Evolutionary conservation across 2,329 filamentous ascomycete genomes (phyloP), one percentile per base, ranked within the genome.

Genomic region (Paracorniculantispora psalliotae): DNA sequence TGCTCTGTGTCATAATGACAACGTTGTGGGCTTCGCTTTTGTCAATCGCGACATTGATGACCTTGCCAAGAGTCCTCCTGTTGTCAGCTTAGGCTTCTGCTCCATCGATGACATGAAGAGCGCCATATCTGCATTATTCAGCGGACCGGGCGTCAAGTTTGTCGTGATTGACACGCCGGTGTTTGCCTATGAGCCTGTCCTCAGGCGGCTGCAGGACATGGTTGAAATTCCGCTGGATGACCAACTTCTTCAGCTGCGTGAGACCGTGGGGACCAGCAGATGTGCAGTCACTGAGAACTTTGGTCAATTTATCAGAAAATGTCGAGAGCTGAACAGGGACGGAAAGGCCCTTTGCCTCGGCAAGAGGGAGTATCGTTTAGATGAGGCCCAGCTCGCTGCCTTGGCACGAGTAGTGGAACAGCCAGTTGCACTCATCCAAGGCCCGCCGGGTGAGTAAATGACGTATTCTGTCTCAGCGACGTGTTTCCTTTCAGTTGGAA

Each of bases 181-280:
- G 0, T 91, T 90, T 66, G 84, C 87, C 0, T 90, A 85, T 58
- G 84, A 90, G 57, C 88, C 88, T 0, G 77, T 91, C 1, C 68
- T 91, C 4, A 70, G 79, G 50, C 77, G 81, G 1, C 72, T 91
- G 1, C 80, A 89, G 66, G 70, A 74, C 0, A 82, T 84, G 25
- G 72, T 67, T 0, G 77, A 84, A 2, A 57, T 90, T 0, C 81
- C 86, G 0, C 72, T 91, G 0, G 73, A 80, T 3, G 68, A 81
- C 1, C 73, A 81, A 33, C 65, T 89, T 0, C 69, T 89, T 4
- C 61, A 71, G 13, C 62, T 70, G 0, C n/a, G n/a, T n/a, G n/a
- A n/a, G n/a, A n/a, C n/a, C n/a, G n/a, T n/a, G n/a, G n/a, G n/a
- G n/a, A n/a, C n/a, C n/a, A n/a, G n/a, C n/a, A n/a, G n/a, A n/a